Evolutionary conservation across 2,329 filamentous ascomycete genomes (phyloP).

Genomic region (Ophiosphaerella korrae): DNA sequence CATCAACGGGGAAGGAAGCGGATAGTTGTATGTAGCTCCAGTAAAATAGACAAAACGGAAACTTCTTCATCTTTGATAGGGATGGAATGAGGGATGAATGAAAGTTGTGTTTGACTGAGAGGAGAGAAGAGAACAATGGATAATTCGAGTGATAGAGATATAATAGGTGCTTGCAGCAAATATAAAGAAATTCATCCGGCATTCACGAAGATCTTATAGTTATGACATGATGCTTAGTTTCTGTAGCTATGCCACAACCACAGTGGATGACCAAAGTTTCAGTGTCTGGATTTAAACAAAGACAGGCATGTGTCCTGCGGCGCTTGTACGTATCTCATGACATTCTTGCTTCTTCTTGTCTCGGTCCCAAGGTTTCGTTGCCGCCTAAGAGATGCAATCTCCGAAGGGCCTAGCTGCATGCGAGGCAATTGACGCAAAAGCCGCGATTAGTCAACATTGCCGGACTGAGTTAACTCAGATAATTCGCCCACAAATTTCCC

Average conservation of each 20-base stretch:
- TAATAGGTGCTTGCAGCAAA: neutral
- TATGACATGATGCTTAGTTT: neutral
- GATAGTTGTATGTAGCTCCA: constrained; percentile 4
- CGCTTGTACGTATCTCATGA: constrained; percentile 1
- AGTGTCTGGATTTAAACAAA: constrained; percentile 3
- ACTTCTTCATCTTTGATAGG: constrained; percentile 2
- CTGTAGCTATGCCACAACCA: neutral
- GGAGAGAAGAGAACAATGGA: neutral
- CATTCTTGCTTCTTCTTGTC: constrained; percentile 1
- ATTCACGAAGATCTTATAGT: neutral
- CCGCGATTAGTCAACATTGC: too few relatives aligned
- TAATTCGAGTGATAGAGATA: constrained; percentile 1
- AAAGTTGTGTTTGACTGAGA: neutral
- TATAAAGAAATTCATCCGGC: neutral
- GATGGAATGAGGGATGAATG: constrained; percentile 1
- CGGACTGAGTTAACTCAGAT: too few relatives aligned
- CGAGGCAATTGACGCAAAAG: too few relatives aligned
- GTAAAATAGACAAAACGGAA: neutral
- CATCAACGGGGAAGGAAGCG: constrained; percentile 8
- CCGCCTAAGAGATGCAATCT: neutral
- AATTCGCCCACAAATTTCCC: too few relatives aligned
- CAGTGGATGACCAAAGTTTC: neutral
- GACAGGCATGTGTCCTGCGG: constrained; percentile 6
- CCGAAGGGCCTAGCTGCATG: too few relatives aligned
- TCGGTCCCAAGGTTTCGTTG: neutral